phyloP scores from a whole-genome alignment of 495 filamentous ascomycete genomes.

The Mytilinidion resinicola region DNA sequence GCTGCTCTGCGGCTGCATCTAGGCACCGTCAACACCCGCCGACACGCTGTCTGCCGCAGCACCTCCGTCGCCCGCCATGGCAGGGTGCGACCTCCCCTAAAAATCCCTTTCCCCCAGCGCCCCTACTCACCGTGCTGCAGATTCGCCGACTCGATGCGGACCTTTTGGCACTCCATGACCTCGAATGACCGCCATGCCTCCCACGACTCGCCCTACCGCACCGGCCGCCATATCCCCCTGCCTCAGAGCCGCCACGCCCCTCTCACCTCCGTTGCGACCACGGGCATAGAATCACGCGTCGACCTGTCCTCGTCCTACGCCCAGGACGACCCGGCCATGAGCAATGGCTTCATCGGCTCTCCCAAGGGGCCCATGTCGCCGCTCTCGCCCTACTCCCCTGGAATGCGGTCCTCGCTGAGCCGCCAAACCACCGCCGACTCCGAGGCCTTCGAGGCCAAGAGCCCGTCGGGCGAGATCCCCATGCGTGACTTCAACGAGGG shows the following conservation, averaged over 20 bases:
- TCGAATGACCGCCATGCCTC: constrained; percentile 43
- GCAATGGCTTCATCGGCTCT: constrained; percentile 54
- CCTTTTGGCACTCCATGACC: constrained; percentile 97
- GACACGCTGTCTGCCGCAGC: constrained; percentile 5
- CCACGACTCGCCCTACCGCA: constrained; percentile 41
- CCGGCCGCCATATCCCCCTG: constrained; percentile 33
- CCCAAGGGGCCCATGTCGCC: constrained; percentile 54
- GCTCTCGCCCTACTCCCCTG: constrained; percentile 74
- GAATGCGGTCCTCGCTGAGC: constrained; percentile 69
- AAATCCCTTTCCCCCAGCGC: background rate
- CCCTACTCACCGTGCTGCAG: constrained; percentile 35
- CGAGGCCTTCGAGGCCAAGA: constrained; percentile 55
- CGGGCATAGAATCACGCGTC: constrained; percentile 54
- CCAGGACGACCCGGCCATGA: constrained; percentile 37
- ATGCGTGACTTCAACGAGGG: constrained; percentile 96
- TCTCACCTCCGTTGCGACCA: constrained; percentile 46
- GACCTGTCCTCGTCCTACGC: constrained; percentile 64
- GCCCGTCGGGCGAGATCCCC: constrained; percentile 74
- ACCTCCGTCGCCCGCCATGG: constrained; percentile 20
- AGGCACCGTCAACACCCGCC: background rate
- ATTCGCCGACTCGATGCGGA: constrained; percentile 58
- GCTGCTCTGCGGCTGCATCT: background rate
- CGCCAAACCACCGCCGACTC: constrained; percentile 52
- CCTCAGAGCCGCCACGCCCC: constrained; percentile 38
- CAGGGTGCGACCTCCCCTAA: constrained; percentile 16